Base-by-base conservation (phyloP, 306 rosid species). In the Biancaea sappan region DNA sequence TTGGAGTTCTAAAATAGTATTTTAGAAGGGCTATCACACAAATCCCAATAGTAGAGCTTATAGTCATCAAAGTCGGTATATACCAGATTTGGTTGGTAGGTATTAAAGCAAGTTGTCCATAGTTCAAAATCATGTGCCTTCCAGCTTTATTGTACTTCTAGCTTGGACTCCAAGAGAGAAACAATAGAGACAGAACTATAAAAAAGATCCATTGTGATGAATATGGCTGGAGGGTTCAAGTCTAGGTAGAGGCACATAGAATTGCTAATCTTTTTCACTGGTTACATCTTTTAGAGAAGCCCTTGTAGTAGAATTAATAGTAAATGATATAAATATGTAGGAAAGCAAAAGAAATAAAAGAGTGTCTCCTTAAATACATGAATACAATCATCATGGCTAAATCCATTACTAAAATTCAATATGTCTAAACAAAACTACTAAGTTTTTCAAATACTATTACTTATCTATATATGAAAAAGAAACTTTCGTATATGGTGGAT, bases 81-180 rank as follows among this genome's bases (percentile, higher is more conserved):
- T 13, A 94, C 88, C 81, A 94, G 77, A 52, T 94, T 85, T 43
- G 97, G 89, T 62, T 88, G 95, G 84, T 90, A 91, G 65, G 65
- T 83, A 54, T 94, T 97, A 41, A 90, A 94, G 13, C 84, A 78
- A 66, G 97, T 84, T 32, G 96, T 82, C 96, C 98, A 94, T 19
- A 94, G 87, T 78, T 91, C 96, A 88, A 86, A 94, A 69, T 90
- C 95, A 74, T 94, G 98, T 12, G 92, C 96, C 77, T 90, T 90
- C 98, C 98, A 94, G 44, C 69, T 77, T 66, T 86, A 79, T 69
- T 79, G 89, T 16, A 83, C 56, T 83, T 85, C 86, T 53, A 91
- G 77, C 35, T 80, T 77, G 25, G 96, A 90, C 43, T 88, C 98
- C 44, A 8, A 59, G 19, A 88, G 29, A 46, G 95, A 90, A 66